Evolutionary conservation across 2,329 filamentous ascomycete genomes (phyloP).

Genomic region (Atkinsonella hypoxylon): DNA sequence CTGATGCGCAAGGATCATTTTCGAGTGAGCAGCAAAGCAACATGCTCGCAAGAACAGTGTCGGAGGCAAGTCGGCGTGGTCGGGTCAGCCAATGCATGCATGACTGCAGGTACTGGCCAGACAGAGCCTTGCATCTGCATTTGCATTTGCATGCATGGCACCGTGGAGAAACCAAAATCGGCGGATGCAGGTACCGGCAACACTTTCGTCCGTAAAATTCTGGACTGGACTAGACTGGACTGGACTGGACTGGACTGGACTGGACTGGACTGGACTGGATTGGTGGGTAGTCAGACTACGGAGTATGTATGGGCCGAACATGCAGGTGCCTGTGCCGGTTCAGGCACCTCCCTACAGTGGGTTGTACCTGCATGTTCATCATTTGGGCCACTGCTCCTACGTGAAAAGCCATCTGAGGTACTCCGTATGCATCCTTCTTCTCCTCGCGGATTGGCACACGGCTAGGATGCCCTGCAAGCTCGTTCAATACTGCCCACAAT

Average conservation of each 20-base stretch:
- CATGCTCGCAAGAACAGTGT: no score
- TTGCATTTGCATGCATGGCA: background rate
- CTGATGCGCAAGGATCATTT: no score
- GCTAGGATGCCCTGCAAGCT: background rate
- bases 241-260: no score
- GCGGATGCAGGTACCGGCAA: slow-evolving; percentile 3
- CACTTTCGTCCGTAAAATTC: background rate
- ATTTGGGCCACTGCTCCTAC: no score
- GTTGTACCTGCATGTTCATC: background rate
- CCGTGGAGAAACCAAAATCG: background rate
- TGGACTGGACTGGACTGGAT: no score
- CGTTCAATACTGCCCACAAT: background rate
- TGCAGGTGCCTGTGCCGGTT: no score
- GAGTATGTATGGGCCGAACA: no score
- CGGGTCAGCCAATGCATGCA: background rate
- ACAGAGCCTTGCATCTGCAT: background rate
- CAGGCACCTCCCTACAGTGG: background rate
- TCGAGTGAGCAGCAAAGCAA: no score
- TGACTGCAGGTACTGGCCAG: background rate
- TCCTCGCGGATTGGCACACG: background rate
- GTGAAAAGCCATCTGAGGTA: no score
- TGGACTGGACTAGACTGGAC: no score
- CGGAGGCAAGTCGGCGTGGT: background rate
- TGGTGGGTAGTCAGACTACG: no score
- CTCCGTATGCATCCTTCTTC: no score